Evolutionary conservation across 805 yeast genomes (phyloP).

Genomic region (Candida tibetensis): DNA sequence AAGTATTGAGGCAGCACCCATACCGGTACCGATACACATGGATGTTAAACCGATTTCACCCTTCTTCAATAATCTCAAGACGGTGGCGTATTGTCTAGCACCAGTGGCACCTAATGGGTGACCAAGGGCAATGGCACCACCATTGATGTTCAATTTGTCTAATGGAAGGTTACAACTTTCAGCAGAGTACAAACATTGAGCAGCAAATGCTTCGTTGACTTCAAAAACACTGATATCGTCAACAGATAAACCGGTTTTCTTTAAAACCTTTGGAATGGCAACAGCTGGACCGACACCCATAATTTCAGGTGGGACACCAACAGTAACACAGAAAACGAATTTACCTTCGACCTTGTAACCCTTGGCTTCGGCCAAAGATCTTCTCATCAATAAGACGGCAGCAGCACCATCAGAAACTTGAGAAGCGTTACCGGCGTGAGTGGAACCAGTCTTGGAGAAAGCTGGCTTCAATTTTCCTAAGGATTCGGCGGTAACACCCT

Average conservation of each 20-base stretch:
- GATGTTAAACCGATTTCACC: constrained; percentile 89
- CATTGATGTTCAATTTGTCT: constrained; percentile 72
- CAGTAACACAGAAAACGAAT: constrained; percentile 72
- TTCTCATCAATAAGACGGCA: constrained; percentile 77
- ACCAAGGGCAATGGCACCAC: constrained; percentile 96
- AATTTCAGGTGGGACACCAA: constrained; percentile 95
- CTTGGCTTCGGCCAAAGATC: constrained; percentile 76
- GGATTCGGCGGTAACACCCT: constrained; percentile 75
- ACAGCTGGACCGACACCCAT: constrained; percentile 98
- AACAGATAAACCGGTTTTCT: constrained; percentile 54
- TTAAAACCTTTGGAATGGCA: constrained; percentile 84
- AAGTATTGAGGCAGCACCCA: constrained; percentile 94
- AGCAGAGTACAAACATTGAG: constrained; percentile 82
- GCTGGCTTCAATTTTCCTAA: constrained; percentile 82
- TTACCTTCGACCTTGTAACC: constrained; percentile 75
- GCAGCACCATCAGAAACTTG: constrained; percentile 97
- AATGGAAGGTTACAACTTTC: constrained; percentile 61
- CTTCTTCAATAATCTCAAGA: constrained; percentile 71
- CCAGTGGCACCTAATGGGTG: constrained; percentile 73
- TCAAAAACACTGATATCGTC: constrained; percentile 76
- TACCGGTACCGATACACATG: constrained; percentile 98
- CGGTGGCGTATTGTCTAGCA: constrained; percentile 89
- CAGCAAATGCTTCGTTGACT: constrained; percentile 96
- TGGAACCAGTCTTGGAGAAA: constrained; percentile 75
- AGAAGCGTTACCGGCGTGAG: constrained; percentile 96